Conservation (phyloP, 1,139 yeast genomes). For the Citeromyces hawaiiensis region DNA sequence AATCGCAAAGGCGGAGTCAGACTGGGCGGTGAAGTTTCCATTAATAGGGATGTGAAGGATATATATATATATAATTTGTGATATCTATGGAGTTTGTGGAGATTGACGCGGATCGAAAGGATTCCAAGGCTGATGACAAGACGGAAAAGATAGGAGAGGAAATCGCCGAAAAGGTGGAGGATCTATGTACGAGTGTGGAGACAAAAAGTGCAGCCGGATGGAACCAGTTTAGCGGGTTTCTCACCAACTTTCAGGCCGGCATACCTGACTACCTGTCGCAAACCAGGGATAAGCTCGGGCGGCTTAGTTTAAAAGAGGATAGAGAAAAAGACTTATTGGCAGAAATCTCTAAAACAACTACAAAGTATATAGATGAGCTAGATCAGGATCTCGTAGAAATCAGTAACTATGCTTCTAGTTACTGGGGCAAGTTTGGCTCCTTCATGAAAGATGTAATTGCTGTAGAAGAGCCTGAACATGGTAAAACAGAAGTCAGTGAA, state of each 20-base stretch:
- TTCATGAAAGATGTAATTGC: slow-evolving; percentile 41
- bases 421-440: slow-evolving; percentile 42
- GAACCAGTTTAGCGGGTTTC: slow-evolving; percentile 21
- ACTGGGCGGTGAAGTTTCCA: slow-evolving; percentile 7
- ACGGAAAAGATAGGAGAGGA: slow-evolving; percentile 35
- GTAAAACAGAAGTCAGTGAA: slow-evolving; percentile 15
- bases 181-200: slow-evolving; percentile 33
- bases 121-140: slow-evolving; percentile 13
- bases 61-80: background rate
- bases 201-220: slow-evolving; percentile 23
- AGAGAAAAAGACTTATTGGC: slow-evolving; percentile 17
- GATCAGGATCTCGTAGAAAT: slow-evolving; percentile 58
- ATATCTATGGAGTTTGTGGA: background rate
- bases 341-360: slow-evolving; percentile 15
- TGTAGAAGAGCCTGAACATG: slow-evolving; percentile 21
- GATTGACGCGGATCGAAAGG: background rate
- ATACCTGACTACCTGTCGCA: slow-evolving; percentile 14
- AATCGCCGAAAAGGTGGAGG: slow-evolving; percentile 40
- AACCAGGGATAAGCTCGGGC: slow-evolving; percentile 19
- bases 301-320: slow-evolving; percentile 25
- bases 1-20: slow-evolving; percentile 76
- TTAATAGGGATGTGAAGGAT: too few relatives aligned
- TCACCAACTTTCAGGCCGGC: slow-evolving; percentile 21
- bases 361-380: slow-evolving; percentile 43
- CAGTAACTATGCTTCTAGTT: slow-evolving; percentile 50